Evolutionary conservation across 805 yeast species (phyloP).

Genomic region (Candida palmyrensis): DNA sequence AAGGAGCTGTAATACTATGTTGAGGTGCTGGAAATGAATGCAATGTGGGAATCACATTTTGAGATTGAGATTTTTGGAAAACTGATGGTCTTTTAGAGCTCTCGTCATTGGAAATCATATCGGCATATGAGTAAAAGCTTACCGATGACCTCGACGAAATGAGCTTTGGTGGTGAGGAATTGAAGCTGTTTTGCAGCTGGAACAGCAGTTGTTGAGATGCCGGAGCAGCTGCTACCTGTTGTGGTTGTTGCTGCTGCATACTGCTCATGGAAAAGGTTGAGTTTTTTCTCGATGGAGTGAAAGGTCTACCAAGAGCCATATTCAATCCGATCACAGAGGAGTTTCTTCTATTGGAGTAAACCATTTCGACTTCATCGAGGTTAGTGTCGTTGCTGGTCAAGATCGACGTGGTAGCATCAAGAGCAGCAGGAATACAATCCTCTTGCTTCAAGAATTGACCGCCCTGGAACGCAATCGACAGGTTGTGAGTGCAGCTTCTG

Average conservation of each 20-base stretch:
- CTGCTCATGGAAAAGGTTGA: conserved; percentile 22
- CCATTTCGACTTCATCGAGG: conserved; percentile 66
- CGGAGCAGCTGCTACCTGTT: conserved; percentile 4
- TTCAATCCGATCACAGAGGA: conserved; percentile 46
- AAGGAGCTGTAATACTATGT: conserved; percentile 1
- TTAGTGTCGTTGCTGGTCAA: conserved; percentile 56
- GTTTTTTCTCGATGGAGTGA: conserved; percentile 36
- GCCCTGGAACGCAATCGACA: conserved; percentile 18
- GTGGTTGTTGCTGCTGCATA: conserved; percentile 6
- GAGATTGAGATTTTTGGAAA: conserved; percentile 31
- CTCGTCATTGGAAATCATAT: conserved; percentile 67
- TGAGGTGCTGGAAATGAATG: conserved; percentile 2
- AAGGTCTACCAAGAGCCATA: conserved; percentile 44
- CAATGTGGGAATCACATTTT: conserved; percentile 26
- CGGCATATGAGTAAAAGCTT: conserved; percentile 74
- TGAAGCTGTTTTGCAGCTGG: conserved; percentile 12
- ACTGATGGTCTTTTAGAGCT: conserved; percentile 57
- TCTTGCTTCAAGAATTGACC: conserved; percentile 38
- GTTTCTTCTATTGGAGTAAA: conserved; percentile 53
- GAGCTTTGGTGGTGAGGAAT: conserved; percentile 35
- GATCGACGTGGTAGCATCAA: conserved; percentile 70
- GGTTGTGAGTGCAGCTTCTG: conserved; percentile 16
- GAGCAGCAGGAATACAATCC: conserved; percentile 74
- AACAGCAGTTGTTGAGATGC: conserved; percentile 8
- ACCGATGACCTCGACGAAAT: conserved; percentile 32